These are phyloP conservation scores for Xylariales sp. DNA, from an alignment of 2,329 filamentous ascomycete genomes.

Conservation along the genomic window DNA sequence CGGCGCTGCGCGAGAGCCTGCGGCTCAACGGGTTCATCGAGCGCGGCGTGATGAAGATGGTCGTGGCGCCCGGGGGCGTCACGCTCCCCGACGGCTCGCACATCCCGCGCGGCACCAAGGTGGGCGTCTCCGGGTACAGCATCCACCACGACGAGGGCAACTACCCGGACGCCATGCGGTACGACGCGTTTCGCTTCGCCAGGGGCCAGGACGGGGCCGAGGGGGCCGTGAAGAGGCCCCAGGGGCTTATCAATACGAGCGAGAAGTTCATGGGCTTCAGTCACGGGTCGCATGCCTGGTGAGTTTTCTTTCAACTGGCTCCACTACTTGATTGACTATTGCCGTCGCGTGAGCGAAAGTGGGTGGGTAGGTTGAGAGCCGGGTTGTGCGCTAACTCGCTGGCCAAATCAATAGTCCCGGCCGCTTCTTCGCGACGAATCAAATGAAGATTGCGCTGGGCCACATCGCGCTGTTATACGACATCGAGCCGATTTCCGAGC, in stretches of 20 bases:
- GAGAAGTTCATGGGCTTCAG: constrained; percentile 53
- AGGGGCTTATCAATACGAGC: constrained; percentile 48
- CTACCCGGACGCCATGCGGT: constrained; percentile 51
- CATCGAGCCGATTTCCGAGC: constrained; percentile 48
- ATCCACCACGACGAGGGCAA: constrained; percentile 50
- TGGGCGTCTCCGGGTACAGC: constrained; percentile 52
- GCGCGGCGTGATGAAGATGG: constrained; percentile 52
- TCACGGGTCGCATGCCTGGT: constrained; percentile 54
- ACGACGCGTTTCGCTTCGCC: constrained; percentile 54
- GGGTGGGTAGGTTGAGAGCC: not conserved
- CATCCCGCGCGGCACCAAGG: constrained; percentile 51
- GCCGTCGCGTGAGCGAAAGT: not conserved
- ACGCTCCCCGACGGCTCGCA: constrained; percentile 51
- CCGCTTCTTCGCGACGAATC: constrained; percentile 55
- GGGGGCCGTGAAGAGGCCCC: constrained; percentile 30
- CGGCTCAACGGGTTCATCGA: constrained; percentile 55
- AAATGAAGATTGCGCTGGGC: constrained; percentile 53
- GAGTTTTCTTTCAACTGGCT: constrained; percentile 24
- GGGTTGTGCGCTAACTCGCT: constrained; percentile 4
- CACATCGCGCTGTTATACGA: constrained; percentile 53
- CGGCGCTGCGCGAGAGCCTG: constrained; percentile 56
- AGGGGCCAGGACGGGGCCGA: constrained; percentile 32
- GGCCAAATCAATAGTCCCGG: constrained; percentile 46
- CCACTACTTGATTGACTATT: not conserved
- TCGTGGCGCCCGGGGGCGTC: constrained; percentile 51